phyloP scores from a whole-genome alignment of 148 eudicot genomes.

The Pouteria glomerata region DNA sequence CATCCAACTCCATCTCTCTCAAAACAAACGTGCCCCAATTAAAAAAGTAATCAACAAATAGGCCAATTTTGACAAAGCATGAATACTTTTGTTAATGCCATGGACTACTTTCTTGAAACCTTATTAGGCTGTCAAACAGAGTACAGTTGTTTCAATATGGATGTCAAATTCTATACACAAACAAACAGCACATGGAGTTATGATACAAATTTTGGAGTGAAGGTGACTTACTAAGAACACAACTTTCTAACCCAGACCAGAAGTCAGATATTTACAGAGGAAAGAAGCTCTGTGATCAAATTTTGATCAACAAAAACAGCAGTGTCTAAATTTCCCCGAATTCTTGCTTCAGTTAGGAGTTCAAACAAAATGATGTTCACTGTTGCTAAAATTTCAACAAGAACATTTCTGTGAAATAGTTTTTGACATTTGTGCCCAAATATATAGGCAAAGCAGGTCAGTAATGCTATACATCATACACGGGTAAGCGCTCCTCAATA shows the following conservation, averaged over 20 bases:
- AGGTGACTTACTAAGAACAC: background rate
- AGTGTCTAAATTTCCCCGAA: conserved; percentile 3
- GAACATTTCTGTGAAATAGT: conserved; percentile 2
- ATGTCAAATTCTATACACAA: background rate
- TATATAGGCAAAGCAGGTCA: conserved; percentile 3
- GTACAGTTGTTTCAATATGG: background rate
- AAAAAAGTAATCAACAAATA: too few relatives aligned
- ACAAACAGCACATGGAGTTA: background rate
- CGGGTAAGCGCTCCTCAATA: conserved; percentile 69
- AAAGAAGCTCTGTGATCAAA: background rate
- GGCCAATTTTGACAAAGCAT: too few relatives aligned
- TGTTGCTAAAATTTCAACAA: conserved; percentile 20
- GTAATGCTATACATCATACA: conserved; percentile 71
- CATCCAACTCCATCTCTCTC: too few relatives aligned
- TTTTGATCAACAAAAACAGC: background rate
- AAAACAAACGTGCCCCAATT: too few relatives aligned
- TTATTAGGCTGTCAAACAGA: too few relatives aligned
- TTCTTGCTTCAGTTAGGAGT: background rate
- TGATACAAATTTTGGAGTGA: background rate
- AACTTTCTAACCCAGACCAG: background rate
- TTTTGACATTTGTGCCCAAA: conserved; percentile 1
- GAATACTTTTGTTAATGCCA: too few relatives aligned
- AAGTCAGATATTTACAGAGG: background rate
- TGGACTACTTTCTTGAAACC: too few relatives aligned
- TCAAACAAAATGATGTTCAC: conserved; percentile 10